A percentile compares a stretch with the other conserved stretches of the same genome.
Conservation (phyloP, 2,329 filamentous ascomycete genomes). For the Drechslerella stenobrocha region DNA sequence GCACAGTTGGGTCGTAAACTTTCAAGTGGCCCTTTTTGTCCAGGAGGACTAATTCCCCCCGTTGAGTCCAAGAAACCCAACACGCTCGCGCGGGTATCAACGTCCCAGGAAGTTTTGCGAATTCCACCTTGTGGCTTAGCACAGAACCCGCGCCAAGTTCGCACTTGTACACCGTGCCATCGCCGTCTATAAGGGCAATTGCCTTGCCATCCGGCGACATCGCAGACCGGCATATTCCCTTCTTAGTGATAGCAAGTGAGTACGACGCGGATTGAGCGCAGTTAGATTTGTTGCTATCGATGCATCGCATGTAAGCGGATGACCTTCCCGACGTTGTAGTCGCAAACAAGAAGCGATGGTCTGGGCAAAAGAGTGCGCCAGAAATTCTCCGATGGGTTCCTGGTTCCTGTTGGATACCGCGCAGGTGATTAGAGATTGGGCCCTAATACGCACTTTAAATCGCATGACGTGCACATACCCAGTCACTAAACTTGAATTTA, state of each 20-base stretch:
- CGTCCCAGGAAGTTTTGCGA: constrained; percentile 41
- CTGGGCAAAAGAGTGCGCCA: constrained; percentile 34
- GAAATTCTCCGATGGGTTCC: constrained; percentile 45
- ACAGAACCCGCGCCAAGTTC: constrained; percentile 35
- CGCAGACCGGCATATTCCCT: constrained; percentile 33
- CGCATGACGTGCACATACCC: too few relatives aligned
- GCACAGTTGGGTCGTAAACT: constrained; percentile 20
- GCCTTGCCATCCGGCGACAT: constrained; percentile 37
- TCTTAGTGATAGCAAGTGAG: constrained; percentile 41
- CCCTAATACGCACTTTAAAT: too few relatives aligned
- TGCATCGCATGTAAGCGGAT: constrained; percentile 43
- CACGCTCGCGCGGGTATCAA: constrained; percentile 42
- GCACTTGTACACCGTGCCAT: constrained; percentile 39
- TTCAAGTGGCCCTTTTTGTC: constrained; percentile 41
- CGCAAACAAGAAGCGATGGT: constrained; percentile 37
- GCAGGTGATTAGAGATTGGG: constrained; percentile 16
- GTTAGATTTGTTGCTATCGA: constrained; percentile 38
- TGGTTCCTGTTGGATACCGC: constrained; percentile 26
- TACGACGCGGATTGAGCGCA: constrained; percentile 37
- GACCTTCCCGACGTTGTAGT: constrained; percentile 42
- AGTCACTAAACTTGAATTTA: constrained; percentile 47
- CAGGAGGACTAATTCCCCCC: constrained; percentile 35
- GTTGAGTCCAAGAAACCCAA: constrained; percentile 41
- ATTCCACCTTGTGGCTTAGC: constrained; percentile 42
- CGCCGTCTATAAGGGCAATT: constrained; percentile 37